These are phyloP conservation scores for Colletotrichum lentis DNA, from an alignment of 2,329 filamentous ascomycete species.

Conservation along the genomic window DNA sequence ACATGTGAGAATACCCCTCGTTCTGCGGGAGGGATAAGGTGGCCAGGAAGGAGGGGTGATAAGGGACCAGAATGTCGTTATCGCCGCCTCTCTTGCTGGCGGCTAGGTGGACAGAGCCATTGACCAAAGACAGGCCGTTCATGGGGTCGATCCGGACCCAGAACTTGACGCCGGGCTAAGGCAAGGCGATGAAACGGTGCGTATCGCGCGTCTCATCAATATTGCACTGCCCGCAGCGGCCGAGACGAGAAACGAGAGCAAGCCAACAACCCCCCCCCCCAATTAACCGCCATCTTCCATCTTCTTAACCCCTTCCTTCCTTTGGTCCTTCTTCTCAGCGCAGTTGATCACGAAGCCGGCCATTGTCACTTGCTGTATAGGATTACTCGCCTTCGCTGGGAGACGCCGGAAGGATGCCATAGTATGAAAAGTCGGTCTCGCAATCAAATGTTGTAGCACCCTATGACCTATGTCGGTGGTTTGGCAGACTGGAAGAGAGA, in stretches of 20 bases:
- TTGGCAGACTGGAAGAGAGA: not conserved
- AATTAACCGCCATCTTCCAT: constrained; percentile 26
- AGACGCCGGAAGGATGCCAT: not conserved
- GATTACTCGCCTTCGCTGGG: not conserved
- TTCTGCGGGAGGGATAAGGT: constrained; percentile 1
- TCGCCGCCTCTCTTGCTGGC: not conserved
- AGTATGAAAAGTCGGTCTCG: not conserved
- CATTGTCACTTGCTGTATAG: not conserved
- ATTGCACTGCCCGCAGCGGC: constrained; percentile 1
- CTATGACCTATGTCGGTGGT: not conserved
- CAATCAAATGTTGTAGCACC: not conserved
- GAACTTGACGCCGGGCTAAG: constrained; percentile 1
- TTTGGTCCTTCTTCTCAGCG: constrained; percentile 6
- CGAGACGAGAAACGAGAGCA: not conserved
- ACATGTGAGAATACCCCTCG: constrained; percentile 21
- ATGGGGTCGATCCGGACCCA: not conserved
- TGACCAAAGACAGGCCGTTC: not conserved
- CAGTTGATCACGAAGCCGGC: not conserved
- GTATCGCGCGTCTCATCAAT: constrained; percentile 25
- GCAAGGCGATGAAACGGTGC: constrained; percentile 8
- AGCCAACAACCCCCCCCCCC: not conserved
- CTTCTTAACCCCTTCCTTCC: constrained; percentile 8
- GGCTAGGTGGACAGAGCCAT: not conserved
- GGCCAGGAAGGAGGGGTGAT: constrained; percentile 18
- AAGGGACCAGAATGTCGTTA: constrained; percentile 6